phyloP scores from a whole-genome alignment of 176 grass and related monocot species.

The Lolium perenne region DNA sequence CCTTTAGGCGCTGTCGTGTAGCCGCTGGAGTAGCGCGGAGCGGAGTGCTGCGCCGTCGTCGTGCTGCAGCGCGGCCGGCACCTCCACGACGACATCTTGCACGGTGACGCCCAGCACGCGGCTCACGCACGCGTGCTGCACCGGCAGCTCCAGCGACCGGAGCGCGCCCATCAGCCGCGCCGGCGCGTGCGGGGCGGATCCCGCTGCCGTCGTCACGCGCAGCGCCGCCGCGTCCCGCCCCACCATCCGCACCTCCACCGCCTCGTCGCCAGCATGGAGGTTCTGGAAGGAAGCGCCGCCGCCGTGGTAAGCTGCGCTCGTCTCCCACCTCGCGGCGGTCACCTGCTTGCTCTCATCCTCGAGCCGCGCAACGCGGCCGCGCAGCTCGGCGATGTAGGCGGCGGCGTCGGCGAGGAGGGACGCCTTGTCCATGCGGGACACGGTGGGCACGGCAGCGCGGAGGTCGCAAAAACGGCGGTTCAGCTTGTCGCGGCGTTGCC shows the following conservation, averaged over 20 bases:
- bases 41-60: constrained; percentile 41
- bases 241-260: constrained; percentile 45
- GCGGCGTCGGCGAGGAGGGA: constrained; percentile 81
- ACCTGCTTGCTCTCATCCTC: constrained; percentile 51
- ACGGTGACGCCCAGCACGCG: constrained; percentile 59
- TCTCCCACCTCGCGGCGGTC: constrained; percentile 28
- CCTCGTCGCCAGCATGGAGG: constrained; percentile 5
- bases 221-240: constrained; percentile 44
- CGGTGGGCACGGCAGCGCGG: constrained; percentile 72
- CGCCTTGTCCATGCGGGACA: constrained; percentile 92
- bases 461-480: constrained; percentile 82
- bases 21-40: constrained; percentile 45
- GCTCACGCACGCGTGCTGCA: constrained; percentile 63
- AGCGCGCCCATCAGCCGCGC: constrained; percentile 69
- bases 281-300: constrained; percentile 11
- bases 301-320: background rate
- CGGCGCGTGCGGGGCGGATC: constrained; percentile 39
- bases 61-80: constrained; percentile 48
- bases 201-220: constrained; percentile 39
- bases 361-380: constrained; percentile 39
- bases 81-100: constrained; percentile 65
- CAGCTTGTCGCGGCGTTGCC: constrained; percentile 79
- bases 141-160: constrained; percentile 49
- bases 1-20: constrained; percentile 40
- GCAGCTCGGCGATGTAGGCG: constrained; percentile 74